phyloP scores from a whole-genome alignment of 306 rosid species.

The peach (Prunus persica) region DNA sequence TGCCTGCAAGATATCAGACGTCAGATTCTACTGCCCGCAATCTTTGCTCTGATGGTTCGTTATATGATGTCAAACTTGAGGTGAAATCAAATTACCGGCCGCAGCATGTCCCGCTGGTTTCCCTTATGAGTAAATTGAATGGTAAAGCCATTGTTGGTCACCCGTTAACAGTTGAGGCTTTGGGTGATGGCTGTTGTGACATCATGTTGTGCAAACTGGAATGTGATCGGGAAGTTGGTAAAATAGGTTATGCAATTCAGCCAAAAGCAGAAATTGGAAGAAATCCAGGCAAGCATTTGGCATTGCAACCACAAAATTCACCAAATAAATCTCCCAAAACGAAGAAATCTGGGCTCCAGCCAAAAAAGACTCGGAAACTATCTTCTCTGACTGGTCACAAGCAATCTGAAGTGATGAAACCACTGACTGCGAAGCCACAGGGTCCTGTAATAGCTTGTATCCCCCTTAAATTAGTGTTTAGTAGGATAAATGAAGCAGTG shows the following conservation, averaged over 20 bases:
- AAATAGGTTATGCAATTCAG: slow-evolving; percentile 22
- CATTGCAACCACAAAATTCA: slow-evolving; percentile 19
- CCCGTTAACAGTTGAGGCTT: slow-evolving; percentile 70
- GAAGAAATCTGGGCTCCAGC: slow-evolving; percentile 63
- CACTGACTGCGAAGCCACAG: slow-evolving; percentile 54
- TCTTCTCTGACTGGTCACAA: slow-evolving; percentile 72
- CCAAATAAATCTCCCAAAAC: slow-evolving; percentile 45
- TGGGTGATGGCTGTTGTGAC: slow-evolving; percentile 60
- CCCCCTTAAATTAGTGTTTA: slow-evolving; percentile 78
- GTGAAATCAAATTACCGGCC: slow-evolving; percentile 75
- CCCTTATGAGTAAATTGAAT: slow-evolving; percentile 80
- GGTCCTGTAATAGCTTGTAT: slow-evolving; percentile 81
- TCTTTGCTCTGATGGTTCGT: slow-evolving; percentile 39
- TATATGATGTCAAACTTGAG: slow-evolving; percentile 68
- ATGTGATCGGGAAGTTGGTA: slow-evolving; percentile 33
- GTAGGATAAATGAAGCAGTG: slow-evolving; percentile 85
- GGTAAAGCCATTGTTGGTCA: slow-evolving; percentile 92
- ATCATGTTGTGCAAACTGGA: slow-evolving; percentile 33
- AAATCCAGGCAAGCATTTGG: slow-evolving; percentile 38
- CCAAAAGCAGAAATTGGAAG: slow-evolving; percentile 32
- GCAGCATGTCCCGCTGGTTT: slow-evolving; percentile 88
- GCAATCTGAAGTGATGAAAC: slow-evolving; percentile 56
- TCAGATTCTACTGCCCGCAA: slow-evolving; percentile 52
- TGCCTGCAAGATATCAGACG: slow-evolving; percentile 65
- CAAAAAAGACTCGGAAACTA: slow-evolving; percentile 75